These are phyloP conservation scores for Colletotrichum scovillei DNA, from an alignment of 2,329 filamentous ascomycete genomes.

Conservation along the genomic window DNA sequence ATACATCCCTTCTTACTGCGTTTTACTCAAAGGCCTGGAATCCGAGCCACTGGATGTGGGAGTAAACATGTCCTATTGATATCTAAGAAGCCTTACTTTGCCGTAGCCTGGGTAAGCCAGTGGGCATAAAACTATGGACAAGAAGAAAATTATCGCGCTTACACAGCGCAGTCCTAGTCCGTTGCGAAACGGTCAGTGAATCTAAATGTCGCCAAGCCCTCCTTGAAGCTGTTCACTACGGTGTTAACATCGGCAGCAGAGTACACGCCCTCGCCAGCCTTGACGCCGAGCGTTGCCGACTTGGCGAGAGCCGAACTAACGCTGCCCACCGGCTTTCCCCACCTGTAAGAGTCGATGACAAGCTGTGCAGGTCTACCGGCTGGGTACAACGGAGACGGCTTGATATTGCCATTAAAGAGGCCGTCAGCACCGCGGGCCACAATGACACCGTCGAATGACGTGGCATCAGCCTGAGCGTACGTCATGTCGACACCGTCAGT, in stretches of 20 bases:
- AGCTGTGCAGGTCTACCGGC: conserved; percentile 73
- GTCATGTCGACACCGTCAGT: conserved; percentile 67
- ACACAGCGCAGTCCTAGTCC: conserved; percentile 49
- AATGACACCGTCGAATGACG: conserved; percentile 72
- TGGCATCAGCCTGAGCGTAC: conserved; percentile 73
- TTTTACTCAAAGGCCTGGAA: no score
- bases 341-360: conserved; percentile 70
- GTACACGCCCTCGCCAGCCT: conserved; percentile 55
- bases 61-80: neutral
- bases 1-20: no score
- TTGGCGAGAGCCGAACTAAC: conserved; percentile 55
- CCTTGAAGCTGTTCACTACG: conserved; percentile 60
- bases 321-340: conserved; percentile 76
- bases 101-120: neutral
- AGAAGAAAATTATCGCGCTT: neutral
- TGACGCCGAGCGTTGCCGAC: conserved; percentile 49
- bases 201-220: conserved; percentile 72
- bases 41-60: no score
- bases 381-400: conserved; percentile 68
- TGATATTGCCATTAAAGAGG: conserved; percentile 58
- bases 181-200: conserved; percentile 73
- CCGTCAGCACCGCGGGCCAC: conserved; percentile 64
- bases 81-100: neutral
- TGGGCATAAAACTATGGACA: conserved; percentile 17
- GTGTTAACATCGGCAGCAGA: conserved; percentile 44